These are phyloP conservation scores for Pichia phayaonensis DNA, from an alignment of 805 yeast species.

Conservation along the genomic window DNA sequence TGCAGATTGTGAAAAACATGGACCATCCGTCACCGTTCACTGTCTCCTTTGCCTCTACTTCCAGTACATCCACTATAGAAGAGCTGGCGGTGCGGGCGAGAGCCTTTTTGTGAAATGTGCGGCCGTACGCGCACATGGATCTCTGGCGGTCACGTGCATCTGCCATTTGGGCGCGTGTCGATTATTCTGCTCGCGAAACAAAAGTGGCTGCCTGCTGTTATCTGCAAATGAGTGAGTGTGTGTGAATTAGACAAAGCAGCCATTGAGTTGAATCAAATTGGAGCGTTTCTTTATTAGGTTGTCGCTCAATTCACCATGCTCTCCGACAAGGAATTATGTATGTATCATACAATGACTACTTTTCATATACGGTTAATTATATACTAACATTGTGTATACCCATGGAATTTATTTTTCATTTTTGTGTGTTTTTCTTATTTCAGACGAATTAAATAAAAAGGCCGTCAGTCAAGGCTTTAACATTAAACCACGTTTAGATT, in stretches of 20 bases:
- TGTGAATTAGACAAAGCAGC: neutral
- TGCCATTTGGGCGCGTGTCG: neutral
- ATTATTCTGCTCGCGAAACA: neutral
- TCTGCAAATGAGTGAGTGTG: neutral
- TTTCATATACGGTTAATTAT: neutral
- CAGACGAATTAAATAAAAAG: slow-evolving; percentile 74
- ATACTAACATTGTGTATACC: neutral
- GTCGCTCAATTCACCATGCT: slow-evolving; percentile 20
- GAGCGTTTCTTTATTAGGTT: neutral
- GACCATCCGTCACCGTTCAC: neutral
- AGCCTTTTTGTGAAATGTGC: neutral
- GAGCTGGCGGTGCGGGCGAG: neutral
- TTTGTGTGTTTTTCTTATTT: slow-evolving; percentile 22
- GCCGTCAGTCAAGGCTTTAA: slow-evolving; percentile 91
- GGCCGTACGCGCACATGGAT: neutral
- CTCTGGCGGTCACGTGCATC: neutral
- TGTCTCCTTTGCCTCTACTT: neutral
- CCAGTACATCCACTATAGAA: neutral
- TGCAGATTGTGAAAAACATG: neutral
- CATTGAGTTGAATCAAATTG: neutral
- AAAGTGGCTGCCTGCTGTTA: slow-evolving; percentile 1
- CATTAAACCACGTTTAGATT: slow-evolving; percentile 82
- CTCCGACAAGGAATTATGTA: slow-evolving; percentile 36
- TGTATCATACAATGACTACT: slow-evolving; percentile 11
- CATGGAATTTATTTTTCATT: neutral